These are phyloP conservation scores for Tolypocladium ophioglossoides DNA, from an alignment of 2,329 filamentous ascomycete species.

Conservation along the genomic window DNA sequence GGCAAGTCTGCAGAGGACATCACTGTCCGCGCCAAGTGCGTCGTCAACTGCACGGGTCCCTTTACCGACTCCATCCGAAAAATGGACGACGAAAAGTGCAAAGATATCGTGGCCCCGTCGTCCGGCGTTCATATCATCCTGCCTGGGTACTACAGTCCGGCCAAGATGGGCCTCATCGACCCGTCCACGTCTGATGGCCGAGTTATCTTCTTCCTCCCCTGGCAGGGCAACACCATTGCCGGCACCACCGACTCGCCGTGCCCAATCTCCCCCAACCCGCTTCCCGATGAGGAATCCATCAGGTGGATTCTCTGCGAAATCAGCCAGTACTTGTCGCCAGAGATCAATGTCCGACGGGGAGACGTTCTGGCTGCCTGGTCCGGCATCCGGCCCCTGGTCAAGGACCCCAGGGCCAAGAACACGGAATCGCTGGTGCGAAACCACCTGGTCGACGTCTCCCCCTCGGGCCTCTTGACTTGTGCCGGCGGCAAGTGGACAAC, in stretches of 20 bases:
- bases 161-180: constrained; percentile 81
- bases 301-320: constrained; percentile 82
- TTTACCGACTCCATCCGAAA: constrained; percentile 81
- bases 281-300: constrained; percentile 75
- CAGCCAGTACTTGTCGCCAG: constrained; percentile 68
- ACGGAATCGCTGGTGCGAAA: constrained; percentile 83
- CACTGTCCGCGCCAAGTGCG: constrained; percentile 63
- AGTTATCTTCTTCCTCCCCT: constrained; percentile 88
- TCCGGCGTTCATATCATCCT: constrained; percentile 81
- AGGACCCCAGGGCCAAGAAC: constrained; percentile 75
- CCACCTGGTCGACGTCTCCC: constrained; percentile 71
- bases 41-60: constrained; percentile 83
- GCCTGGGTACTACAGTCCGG: constrained; percentile 76
- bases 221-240: constrained; percentile 88
- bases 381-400: constrained; percentile 76
- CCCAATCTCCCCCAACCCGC: constrained; percentile 59
- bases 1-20: constrained; percentile 51
- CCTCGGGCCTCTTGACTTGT: constrained; percentile 71
- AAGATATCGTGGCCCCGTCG: constrained; percentile 75
- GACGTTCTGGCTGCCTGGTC: constrained; percentile 90
- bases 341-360: constrained; percentile 73
- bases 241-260: constrained; percentile 78
- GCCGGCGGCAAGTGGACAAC: constrained; percentile 91
- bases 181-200: constrained; percentile 78
- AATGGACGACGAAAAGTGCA: constrained; percentile 62